A percentile compares a stretch with the other conserved stretches of the same genome.
These are phyloP conservation scores for Colletotrichum lupini DNA, from an alignment of 2,329 filamentous ascomycete genomes.

Conservation along the genomic window DNA sequence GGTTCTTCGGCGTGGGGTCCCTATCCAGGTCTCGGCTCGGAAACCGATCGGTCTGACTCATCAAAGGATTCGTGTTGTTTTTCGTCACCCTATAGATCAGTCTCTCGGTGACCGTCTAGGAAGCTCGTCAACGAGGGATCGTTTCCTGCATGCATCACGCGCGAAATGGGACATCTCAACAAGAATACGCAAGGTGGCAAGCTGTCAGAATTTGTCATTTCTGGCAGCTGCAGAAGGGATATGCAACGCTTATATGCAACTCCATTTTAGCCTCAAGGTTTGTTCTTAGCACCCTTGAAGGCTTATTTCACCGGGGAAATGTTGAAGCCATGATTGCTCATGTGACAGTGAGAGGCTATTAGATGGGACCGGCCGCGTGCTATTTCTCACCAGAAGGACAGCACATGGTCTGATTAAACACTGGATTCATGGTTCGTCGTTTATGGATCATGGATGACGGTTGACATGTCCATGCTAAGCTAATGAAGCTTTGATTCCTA, in stretches of 20 bases:
- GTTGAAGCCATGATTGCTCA: neutral
- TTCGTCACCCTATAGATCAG: neutral
- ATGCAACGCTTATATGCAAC: conserved; percentile 11
- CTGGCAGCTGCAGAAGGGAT: conserved; percentile 4
- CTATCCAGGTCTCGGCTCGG: neutral
- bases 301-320: neutral
- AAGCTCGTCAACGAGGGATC: conserved; percentile 2
- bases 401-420: neutral
- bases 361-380: neutral
- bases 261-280: conserved; percentile 23
- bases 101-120: conserved; percentile 1
- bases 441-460: neutral
- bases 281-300: neutral
- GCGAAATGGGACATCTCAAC: neutral
- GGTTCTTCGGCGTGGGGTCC: neutral
- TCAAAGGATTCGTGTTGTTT: neutral
- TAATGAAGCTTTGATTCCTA: neutral
- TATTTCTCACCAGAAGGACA: no score
- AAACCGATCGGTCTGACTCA: conserved; percentile 29
- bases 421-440: neutral
- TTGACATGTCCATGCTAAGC: neutral
- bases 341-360: neutral
- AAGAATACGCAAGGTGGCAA: neutral
- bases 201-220: conserved; percentile 16
- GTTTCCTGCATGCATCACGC: neutral